Conservation (phyloP, 768 basidiomycete genomes). For the Tephrocybe rancida region DNA sequence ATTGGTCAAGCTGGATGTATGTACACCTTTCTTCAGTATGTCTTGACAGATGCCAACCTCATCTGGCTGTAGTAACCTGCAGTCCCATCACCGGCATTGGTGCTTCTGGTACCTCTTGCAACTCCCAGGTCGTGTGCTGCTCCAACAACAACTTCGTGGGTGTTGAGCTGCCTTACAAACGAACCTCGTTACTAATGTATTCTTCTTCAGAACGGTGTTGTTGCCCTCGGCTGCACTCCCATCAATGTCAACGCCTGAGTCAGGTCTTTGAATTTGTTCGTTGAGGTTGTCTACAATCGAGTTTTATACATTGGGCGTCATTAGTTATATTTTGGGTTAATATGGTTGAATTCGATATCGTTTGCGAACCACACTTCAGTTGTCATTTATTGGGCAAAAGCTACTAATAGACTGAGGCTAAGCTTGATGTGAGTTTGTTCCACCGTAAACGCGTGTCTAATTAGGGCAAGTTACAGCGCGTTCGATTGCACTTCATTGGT, state of each 20-base stretch:
- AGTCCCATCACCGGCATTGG: not conserved
- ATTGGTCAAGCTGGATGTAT: not conserved
- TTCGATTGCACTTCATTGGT: no score
- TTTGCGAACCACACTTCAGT: no score
- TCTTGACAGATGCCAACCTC: not conserved
- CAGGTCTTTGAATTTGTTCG: not conserved
- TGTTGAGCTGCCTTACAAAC: not conserved
- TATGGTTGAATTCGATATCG: no score
- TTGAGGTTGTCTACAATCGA: no score
- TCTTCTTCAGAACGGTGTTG: not conserved
- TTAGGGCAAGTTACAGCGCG: no score
- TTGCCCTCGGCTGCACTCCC: conserved; percentile 6
- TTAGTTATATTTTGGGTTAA: no score
- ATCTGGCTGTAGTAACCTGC: not conserved
- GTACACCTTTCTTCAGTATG: not conserved
- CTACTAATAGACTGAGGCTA: no score
- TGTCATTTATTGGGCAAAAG: no score
- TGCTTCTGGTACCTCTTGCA: not conserved
- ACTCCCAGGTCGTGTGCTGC: not conserved
- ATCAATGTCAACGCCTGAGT: conserved; percentile 1
- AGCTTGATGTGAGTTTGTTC: no score
- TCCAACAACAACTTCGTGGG: conserved; percentile 2
- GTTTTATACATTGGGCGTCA: no score
- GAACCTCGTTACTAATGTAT: not conserved
- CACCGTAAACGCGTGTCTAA: no score